phyloP scores from a whole-genome alignment of 2,329 filamentous ascomycete species.

The Clonostachys rhizophaga region DNA sequence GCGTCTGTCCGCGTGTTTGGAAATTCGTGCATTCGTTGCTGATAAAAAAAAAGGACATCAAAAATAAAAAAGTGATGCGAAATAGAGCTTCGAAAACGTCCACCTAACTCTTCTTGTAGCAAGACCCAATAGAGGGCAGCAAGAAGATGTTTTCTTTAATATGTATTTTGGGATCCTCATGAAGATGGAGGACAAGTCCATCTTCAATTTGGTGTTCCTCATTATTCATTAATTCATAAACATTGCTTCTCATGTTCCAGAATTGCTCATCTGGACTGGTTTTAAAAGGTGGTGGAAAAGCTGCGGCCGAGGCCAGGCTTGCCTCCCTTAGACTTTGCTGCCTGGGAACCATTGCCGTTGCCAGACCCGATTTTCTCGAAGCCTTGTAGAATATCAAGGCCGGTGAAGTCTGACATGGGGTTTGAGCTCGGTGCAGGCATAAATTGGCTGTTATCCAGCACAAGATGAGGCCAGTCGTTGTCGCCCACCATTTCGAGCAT shows the following conservation, averaged over 20 bases:
- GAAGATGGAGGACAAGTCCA: background rate
- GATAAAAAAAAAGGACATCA: background rate
- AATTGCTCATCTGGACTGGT: background rate
- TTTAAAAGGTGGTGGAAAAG: constrained; percentile 28
- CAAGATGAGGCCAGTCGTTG: constrained; percentile 24
- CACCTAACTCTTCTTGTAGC: no score
- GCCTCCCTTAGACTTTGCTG: background rate
- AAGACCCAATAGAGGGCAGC: no score
- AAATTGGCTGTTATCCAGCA: no score
- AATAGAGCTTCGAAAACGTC: background rate
- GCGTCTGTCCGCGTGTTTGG: no score
- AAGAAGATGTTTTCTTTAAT: background rate
- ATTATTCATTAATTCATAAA: constrained; percentile 2
- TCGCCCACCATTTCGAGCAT: constrained; percentile 27
- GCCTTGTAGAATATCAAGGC: constrained; percentile 67
- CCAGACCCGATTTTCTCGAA: constrained; percentile 66
- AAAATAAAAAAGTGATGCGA: background rate
- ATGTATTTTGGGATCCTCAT: constrained; percentile 2
- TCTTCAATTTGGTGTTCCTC: background rate
- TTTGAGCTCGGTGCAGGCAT: no score
- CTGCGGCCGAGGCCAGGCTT: constrained; percentile 30
- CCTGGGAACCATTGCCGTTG: no score
- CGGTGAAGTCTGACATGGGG: no score
- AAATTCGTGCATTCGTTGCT: no score
- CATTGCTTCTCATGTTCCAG: background rate